phyloP scores from a whole-genome alignment of 2,329 filamentous ascomycete species.

The Domatiomyces globalis region DNA sequence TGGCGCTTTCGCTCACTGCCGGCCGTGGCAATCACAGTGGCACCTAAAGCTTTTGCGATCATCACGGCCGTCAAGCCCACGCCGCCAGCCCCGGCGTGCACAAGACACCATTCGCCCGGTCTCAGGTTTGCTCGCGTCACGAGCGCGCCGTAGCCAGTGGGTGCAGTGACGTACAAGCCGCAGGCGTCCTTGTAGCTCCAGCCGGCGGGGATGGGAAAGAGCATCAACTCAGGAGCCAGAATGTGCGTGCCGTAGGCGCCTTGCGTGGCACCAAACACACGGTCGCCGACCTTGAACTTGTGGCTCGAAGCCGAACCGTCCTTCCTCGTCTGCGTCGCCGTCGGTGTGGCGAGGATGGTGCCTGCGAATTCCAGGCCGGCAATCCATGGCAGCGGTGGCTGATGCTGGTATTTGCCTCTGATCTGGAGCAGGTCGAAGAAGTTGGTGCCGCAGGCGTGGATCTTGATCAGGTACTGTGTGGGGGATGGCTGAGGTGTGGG shows the following conservation, averaged over 20 bases:
- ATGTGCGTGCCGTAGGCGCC: constrained; percentile 74
- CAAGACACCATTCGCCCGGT: constrained; percentile 69
- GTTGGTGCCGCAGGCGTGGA: constrained; percentile 79
- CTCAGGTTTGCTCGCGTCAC: constrained; percentile 65
- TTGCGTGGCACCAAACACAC: constrained; percentile 75
- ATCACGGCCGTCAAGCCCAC: constrained; percentile 87
- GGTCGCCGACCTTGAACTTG: constrained; percentile 61
- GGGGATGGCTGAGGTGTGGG: constrained; percentile 58
- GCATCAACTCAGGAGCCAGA: constrained; percentile 47
- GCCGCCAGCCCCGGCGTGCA: constrained; percentile 84
- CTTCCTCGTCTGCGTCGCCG: constrained; percentile 12
- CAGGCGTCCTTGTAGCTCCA: constrained; percentile 79
- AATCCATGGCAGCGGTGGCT: constrained; percentile 78
- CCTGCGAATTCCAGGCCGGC: constrained; percentile 80
- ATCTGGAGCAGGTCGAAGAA: constrained; percentile 97
- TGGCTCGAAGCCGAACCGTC: constrained; percentile 22
- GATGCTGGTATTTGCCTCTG: constrained; percentile 87
- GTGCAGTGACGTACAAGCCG: constrained; percentile 80
- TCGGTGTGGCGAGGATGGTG: constrained; percentile 54
- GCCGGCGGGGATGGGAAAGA: constrained; percentile 61
- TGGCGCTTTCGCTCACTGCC: constrained; percentile 66
- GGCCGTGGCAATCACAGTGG: constrained; percentile 84
- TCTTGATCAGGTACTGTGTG: constrained; percentile 71
- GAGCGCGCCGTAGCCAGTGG: constrained; percentile 74
- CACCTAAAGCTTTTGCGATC: constrained; percentile 81